phyloP scores from a whole-genome alignment of 2,329 filamentous ascomycete species.

The Xylariaceae sp. region DNA sequence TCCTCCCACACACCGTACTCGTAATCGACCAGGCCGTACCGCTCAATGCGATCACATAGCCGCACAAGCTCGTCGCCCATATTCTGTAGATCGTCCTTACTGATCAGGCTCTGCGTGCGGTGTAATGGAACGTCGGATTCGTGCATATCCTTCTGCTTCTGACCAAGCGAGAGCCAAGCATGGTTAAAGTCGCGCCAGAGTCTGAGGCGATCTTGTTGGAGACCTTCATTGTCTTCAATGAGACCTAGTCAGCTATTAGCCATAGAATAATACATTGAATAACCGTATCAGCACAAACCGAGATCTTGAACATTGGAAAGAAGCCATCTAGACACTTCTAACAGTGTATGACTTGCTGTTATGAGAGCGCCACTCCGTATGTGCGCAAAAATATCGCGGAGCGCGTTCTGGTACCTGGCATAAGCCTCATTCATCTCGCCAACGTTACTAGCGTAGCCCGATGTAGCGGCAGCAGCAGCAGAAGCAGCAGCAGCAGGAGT shows the following conservation, averaged over 20 bases:
- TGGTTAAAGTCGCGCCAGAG: slow-evolving; percentile 94
- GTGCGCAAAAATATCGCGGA: slow-evolving; percentile 65
- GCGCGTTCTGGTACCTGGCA: slow-evolving; percentile 56
- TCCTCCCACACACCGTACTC: slow-evolving; percentile 97
- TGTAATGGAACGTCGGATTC: slow-evolving; percentile 53
- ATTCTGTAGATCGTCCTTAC: slow-evolving; percentile 62
- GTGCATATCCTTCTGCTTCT: slow-evolving; percentile 76
- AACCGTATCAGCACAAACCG: slow-evolving; percentile 39
- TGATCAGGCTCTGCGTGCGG: slow-evolving; percentile 59
- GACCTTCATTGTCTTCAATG: slow-evolving; percentile 71
- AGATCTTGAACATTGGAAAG: slow-evolving; percentile 50
- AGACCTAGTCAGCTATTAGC: slow-evolving; percentile 55
- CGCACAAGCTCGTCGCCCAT: slow-evolving; percentile 78
- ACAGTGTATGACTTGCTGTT: slow-evolving; percentile 47
- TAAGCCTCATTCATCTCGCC: slow-evolving; percentile 61
- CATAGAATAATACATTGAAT: slow-evolving; percentile 10
- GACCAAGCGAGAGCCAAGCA: slow-evolving; percentile 78
- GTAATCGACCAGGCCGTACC: slow-evolving; percentile 92
- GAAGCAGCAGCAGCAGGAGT: neutral
- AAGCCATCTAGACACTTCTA: slow-evolving; percentile 52
- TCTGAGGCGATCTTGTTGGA: slow-evolving; percentile 70
- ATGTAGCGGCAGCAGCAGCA: neutral
- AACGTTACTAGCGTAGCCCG: slow-evolving; percentile 34
- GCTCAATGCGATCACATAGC: slow-evolving; percentile 80
- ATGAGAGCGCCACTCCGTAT: slow-evolving; percentile 52